These are phyloP conservation scores for Macrolepiota dolichaula DNA, from an alignment of 768 basidiomycete species.

Conservation along the genomic window DNA sequence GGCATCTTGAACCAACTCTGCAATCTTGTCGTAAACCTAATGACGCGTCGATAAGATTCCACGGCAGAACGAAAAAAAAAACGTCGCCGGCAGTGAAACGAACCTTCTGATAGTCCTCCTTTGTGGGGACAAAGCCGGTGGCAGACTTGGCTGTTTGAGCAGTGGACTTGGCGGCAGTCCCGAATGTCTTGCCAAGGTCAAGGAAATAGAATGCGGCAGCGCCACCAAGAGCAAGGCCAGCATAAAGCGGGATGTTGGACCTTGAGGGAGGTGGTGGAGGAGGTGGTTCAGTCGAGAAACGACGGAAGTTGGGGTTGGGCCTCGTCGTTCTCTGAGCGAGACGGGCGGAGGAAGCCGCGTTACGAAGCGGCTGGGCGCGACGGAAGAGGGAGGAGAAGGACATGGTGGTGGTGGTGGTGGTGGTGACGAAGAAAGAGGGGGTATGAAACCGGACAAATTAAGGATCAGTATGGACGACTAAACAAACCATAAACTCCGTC, in stretches of 20 bases:
- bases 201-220: constrained; percentile 63
- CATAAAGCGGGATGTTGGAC: constrained; percentile 55
- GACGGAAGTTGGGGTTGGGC: constrained; percentile 30
- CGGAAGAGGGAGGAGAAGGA: constrained; percentile 52
- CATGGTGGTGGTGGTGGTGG: constrained; percentile 48
- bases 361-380: constrained; percentile 26
- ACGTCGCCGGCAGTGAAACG: constrained; percentile 4
- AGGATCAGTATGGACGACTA: neutral
- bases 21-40: constrained; percentile 89
- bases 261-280: constrained; percentile 45
- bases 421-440: constrained; percentile 18
- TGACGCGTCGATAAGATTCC: constrained; percentile 3
- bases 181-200: constrained; percentile 47
- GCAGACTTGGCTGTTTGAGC: constrained; percentile 60
- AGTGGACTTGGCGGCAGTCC: constrained; percentile 56
- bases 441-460: constrained; percentile 1
- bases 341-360: constrained; percentile 10
- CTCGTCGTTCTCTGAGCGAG: constrained; percentile 16
- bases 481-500: neutral
- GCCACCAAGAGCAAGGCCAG: constrained; percentile 53
- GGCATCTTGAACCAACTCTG: constrained; percentile 70
- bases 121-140: constrained; percentile 68
- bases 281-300: constrained; percentile 53
- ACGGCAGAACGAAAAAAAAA: neutral
- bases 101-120: constrained; percentile 90